Base-by-base conservation (phyloP, 176 grass and related monocot genomes). In the Microstegium vimineum region DNA sequence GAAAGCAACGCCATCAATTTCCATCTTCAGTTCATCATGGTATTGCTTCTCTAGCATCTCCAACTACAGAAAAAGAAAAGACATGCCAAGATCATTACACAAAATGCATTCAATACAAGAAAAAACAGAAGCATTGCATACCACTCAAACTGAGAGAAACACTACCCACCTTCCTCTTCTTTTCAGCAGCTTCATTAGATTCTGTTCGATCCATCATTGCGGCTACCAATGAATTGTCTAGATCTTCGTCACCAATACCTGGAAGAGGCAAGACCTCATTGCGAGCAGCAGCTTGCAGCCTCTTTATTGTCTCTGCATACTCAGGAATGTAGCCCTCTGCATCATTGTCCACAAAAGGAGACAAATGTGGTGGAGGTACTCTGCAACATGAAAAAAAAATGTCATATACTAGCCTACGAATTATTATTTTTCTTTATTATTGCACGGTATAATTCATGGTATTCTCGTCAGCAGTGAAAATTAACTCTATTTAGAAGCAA, bases 321-420 rank as follows among this genome's bases (percentile, higher is more conserved):
- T 99, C 96, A 66, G 93, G 96, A 76, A 99, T 73, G 72, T 99
- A 95, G 62, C 96, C 93, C 84, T 99, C 96, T n/a, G 90, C 87
- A 36, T 94, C 91, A 61, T 99, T 91, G 85, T 99, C 96, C 67
- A 99, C 91, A 87, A 99, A 99, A 74, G 96, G 96, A 73, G 96
- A 99, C 75, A 95, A 77, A 94, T 99, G 96, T 61, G 96, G 93
- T 66, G 96, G 96, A 70, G 96, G 93, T 62, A 94, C 87, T 81
- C 96, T 99, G 80, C 82, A 80, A 90, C 43, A 69, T 64, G 11
- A 0, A 27, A 27, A 61, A 88, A 78, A 63, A 62, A n/a, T n/a
- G n/a, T 34, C n/a, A 51, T 7, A 6, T 18, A 73, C 17, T 57
- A 52, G 76, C 23, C 4, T 43, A 56, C 62, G 23, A 60, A 69